Evolutionary conservation across 805 yeast genomes (phyloP).

Genomic region (Suhomyces canberraensis): DNA sequence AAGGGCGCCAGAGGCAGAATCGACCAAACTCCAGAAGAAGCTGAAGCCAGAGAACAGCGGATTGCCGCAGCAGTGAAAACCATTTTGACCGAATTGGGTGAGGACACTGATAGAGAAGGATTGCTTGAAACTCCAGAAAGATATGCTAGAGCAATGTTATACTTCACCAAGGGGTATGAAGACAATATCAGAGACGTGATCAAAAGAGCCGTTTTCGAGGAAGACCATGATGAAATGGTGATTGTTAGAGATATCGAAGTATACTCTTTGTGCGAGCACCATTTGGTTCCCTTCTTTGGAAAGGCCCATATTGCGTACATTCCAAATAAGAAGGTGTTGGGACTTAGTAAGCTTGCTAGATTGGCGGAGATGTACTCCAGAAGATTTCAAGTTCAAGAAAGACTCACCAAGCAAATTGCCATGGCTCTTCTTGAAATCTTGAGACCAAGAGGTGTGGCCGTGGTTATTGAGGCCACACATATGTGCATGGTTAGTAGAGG

Average conservation of each 20-base stretch:
- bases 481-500: constrained; percentile 99
- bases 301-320: constrained; percentile 98
- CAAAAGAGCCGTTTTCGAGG: constrained; percentile 94
- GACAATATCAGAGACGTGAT: constrained; percentile 89
- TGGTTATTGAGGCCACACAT: constrained; percentile 95
- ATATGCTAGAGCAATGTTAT: constrained; percentile 94
- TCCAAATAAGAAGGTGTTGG: constrained; percentile 90
- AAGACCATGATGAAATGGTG: constrained; percentile 98
- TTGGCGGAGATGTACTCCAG: constrained; percentile 96
- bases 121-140: constrained; percentile 91
- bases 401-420: constrained; percentile 95
- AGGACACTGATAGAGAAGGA: constrained; percentile 86
- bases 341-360: constrained; percentile 88
- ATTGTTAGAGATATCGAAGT: constrained; percentile 93
- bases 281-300: constrained; percentile 94
- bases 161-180: constrained; percentile 94
- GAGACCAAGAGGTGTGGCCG: constrained; percentile 96
- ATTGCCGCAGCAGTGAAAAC: constrained; percentile 83
- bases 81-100: constrained; percentile 82
- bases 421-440: constrained; percentile 89
- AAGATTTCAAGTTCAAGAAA: constrained; percentile 95
- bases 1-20: constrained; percentile 76
- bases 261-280: constrained; percentile 94
- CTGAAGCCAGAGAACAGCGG: constrained; percentile 61
- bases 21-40: constrained; percentile 65